A percentile compares a stretch with the other conserved stretches of the same genome.
Conservation (phyloP, 2,329 filamentous ascomycete species). For the Fusarium goolgardi region DNA sequence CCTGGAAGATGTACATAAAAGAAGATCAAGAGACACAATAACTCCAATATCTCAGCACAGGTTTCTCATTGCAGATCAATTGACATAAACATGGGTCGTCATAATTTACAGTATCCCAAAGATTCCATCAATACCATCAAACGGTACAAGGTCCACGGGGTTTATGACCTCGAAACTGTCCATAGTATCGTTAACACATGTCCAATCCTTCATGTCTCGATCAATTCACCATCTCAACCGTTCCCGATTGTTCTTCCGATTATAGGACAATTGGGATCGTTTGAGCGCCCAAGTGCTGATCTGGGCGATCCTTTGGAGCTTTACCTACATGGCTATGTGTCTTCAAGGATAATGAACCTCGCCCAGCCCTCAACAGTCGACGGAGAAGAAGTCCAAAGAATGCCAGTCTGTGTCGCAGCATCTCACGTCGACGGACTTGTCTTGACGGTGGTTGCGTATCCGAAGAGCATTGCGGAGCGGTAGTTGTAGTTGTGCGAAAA, state of each 20-base stretch:
- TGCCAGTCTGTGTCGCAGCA: slow-evolving; percentile 79
- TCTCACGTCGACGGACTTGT: slow-evolving; percentile 84
- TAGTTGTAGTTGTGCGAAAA: too few species aligned
- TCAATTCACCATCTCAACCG: slow-evolving; percentile 70
- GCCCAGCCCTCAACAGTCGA: slow-evolving; percentile 44
- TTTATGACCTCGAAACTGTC: slow-evolving; percentile 78
- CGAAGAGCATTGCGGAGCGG: too few species aligned
- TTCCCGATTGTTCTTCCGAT: slow-evolving; percentile 85
- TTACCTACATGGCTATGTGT: slow-evolving; percentile 89
- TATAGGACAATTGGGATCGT: slow-evolving; percentile 86
- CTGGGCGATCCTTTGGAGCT: slow-evolving; percentile 76
- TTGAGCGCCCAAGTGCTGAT: slow-evolving; percentile 68
- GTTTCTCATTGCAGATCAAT: neutral
- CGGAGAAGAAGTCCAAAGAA: slow-evolving; percentile 54
- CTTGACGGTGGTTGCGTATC: too few species aligned
- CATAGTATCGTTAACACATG: slow-evolving; percentile 81
- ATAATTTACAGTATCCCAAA: slow-evolving; percentile 71
- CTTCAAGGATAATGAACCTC: slow-evolving; percentile 79
- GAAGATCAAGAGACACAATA: neutral
- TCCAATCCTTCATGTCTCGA: slow-evolving; percentile 84
- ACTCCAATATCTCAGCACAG: neutral
- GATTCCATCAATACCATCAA: slow-evolving; percentile 73
- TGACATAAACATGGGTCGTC: slow-evolving; percentile 48
- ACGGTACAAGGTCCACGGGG: slow-evolving; percentile 71
- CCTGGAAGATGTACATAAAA: slow-evolving; percentile 24